A percentile compares a stretch with the other conserved stretches of the same genome.
These are phyloP conservation scores for Xylaria venustula DNA, from an alignment of 495 filamentous ascomycete species.

Conservation along the genomic window DNA sequence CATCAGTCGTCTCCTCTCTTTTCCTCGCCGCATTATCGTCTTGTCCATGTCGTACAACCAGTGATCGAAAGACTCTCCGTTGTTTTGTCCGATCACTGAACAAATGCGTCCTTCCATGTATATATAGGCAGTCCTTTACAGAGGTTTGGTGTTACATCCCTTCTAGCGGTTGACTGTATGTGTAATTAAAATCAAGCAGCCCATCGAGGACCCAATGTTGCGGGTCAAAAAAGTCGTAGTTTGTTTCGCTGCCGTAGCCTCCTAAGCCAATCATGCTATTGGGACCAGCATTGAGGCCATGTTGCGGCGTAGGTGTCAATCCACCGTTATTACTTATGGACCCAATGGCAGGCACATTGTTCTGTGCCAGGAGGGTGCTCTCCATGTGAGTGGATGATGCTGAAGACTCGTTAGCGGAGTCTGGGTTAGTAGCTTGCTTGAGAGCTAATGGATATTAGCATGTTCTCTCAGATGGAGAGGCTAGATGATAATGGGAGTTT, in stretches of 20 bases:
- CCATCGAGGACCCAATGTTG: conserved; percentile 89
- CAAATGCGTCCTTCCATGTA: not conserved
- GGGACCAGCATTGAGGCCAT: conserved; percentile 38
- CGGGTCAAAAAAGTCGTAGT: conserved; percentile 84
- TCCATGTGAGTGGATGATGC: conserved; percentile 62
- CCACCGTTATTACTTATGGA: conserved; percentile 43
- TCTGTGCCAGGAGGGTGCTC: conserved; percentile 47
- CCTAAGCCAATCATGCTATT: conserved; percentile 44
- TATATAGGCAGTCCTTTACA: not conserved
- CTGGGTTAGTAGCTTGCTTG: conserved; percentile 84
- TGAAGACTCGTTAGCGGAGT: conserved; percentile 71
- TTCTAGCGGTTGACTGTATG: conserved; percentile 48
- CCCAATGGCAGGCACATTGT: conserved; percentile 27
- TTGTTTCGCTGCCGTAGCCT: conserved; percentile 59
- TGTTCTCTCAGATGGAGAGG: conserved; percentile 20
- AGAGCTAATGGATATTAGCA: conserved; percentile 56
- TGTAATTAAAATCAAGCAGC: conserved; percentile 75
- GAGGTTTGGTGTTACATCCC: conserved; percentile 33
- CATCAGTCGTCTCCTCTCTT: conserved; percentile 45
- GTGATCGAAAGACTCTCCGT: not conserved
- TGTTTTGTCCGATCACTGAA: not conserved
- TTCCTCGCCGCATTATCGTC: conserved; percentile 8
- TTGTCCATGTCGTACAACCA: not conserved
- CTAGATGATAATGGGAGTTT: conserved; percentile 11
- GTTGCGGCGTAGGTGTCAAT: conserved; percentile 45